phyloP scores from a whole-genome alignment of 257 asterid species.

The Capsicum chinense region DNA sequence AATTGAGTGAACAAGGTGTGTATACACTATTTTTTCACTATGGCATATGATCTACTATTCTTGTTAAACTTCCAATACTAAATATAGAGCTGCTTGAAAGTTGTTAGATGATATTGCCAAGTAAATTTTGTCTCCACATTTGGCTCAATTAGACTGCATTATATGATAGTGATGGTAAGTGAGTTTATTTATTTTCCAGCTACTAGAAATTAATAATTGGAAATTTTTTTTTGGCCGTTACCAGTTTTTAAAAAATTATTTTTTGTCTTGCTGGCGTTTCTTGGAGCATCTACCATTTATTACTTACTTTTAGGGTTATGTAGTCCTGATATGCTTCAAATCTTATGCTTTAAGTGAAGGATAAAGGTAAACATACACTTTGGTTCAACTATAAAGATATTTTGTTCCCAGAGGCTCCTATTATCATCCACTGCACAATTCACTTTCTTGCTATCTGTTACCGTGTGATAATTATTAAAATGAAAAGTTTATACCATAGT shows the following conservation, averaged over 20 bases:
- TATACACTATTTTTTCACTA: slow-evolving; percentile 19
- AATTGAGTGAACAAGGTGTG: slow-evolving; percentile 66
- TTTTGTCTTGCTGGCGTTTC: background rate
- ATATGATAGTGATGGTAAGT: background rate
- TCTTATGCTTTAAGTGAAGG: background rate
- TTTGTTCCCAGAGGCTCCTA: background rate
- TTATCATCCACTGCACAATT: background rate
- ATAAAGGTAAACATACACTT: background rate
- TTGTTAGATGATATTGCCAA: slow-evolving; percentile 7
- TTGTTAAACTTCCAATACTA: background rate
- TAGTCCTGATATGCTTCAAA: slow-evolving; percentile 1
- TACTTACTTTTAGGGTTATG: background rate
- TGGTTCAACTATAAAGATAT: background rate
- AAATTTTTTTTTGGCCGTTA: background rate
- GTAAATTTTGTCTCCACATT: slow-evolving; percentile 7
- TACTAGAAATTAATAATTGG: background rate
- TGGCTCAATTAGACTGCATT: background rate
- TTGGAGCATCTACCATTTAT: slow-evolving; percentile 12
- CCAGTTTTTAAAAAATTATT: too few relatives aligned
- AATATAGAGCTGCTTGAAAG: background rate
- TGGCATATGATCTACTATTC: slow-evolving; percentile 25
- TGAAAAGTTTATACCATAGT: background rate
- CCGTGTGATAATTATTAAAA: background rate
- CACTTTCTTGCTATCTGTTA: background rate
- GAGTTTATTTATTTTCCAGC: background rate